Conservation (phyloP, 1,139 yeast species). For the Candida tropicalis region DNA sequence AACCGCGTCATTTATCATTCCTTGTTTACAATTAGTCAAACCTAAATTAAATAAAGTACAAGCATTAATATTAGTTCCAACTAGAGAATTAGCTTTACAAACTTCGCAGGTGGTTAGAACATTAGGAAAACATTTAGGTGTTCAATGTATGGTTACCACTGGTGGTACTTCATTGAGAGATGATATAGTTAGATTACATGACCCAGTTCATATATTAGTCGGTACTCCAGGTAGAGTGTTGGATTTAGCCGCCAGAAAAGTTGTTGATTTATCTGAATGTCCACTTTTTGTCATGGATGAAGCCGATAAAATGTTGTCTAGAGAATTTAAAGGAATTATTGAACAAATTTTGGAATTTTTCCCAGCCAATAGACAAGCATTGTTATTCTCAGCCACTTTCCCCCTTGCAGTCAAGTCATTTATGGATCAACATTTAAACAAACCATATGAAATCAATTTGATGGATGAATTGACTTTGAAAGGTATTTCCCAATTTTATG, state of each 20-base stretch:
- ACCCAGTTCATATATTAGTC: slow-evolving; percentile 87
- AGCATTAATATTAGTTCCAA: slow-evolving; percentile 86
- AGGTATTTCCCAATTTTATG: slow-evolving; percentile 96
- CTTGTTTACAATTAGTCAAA: slow-evolving; percentile 80
- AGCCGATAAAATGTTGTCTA: slow-evolving; percentile 94
- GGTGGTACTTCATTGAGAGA: slow-evolving; percentile 97
- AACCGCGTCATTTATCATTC: slow-evolving; percentile 94
- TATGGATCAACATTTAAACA: slow-evolving; percentile 87
- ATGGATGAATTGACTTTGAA: slow-evolving; percentile 97
- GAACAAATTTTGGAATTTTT: slow-evolving; percentile 85
- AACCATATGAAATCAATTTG: slow-evolving; percentile 93
- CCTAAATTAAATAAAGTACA: slow-evolving; percentile 86
- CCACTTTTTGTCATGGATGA: slow-evolving; percentile 96
- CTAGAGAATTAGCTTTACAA: slow-evolving; percentile 95
- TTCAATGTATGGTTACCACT: slow-evolving; percentile 96
- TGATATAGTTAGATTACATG: slow-evolving; percentile 90
- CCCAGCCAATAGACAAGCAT: slow-evolving; percentile 81
- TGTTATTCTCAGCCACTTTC: slow-evolving; percentile 93
- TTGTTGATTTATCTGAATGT: slow-evolving; percentile 87
- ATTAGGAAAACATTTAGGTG: slow-evolving; percentile 90
- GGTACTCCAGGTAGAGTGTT: slow-evolving; percentile 98
- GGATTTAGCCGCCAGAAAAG: slow-evolving; percentile 85
- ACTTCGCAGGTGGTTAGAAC: slow-evolving; percentile 97
- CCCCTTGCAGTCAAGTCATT: slow-evolving; percentile 91
- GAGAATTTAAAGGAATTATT: slow-evolving; percentile 86